Evolutionary conservation across 1,284 basidiomycete species (phyloP).

Genomic region (Fomes fomentarius): DNA sequence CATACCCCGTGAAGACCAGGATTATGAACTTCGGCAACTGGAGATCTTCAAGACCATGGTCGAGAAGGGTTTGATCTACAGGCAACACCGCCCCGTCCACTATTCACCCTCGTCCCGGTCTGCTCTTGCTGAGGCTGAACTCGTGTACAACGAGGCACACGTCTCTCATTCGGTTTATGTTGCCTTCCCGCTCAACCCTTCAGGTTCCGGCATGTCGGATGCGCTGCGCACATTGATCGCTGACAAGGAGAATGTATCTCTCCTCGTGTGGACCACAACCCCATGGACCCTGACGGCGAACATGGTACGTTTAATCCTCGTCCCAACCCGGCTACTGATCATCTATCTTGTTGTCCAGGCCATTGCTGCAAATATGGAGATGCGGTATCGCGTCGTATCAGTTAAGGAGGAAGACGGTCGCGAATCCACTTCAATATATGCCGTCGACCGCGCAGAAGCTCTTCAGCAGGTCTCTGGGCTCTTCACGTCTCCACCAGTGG

Average conservation of each 20-base stretch:
- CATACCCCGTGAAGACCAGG: slow-evolving; percentile 60
- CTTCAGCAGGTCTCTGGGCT: slow-evolving; percentile 16
- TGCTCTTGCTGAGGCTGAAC: slow-evolving; percentile 94
- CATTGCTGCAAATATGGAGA: slow-evolving; percentile 79
- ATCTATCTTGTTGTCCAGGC: slow-evolving; percentile 58
- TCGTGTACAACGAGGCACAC: slow-evolving; percentile 90
- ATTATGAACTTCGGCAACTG: slow-evolving; percentile 90
- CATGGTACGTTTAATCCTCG: slow-evolving; percentile 63
- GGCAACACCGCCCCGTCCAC: slow-evolving; percentile 89
- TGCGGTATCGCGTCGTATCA: slow-evolving; percentile 72
- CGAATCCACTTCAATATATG: slow-evolving; percentile 54
- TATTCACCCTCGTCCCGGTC: slow-evolving; percentile 96
- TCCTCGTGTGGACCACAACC: slow-evolving; percentile 98
- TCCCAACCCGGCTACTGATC: neutral
- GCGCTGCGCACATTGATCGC: slow-evolving; percentile 28
- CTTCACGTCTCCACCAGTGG: neutral
- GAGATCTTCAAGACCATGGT: slow-evolving; percentile 90
- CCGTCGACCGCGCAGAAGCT: slow-evolving; percentile 54
- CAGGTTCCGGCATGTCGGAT: slow-evolving; percentile 26
- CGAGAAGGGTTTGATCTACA: slow-evolving; percentile 83
- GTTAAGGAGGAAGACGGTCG: slow-evolving; percentile 38
- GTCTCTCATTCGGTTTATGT: slow-evolving; percentile 90
- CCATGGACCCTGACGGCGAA: slow-evolving; percentile 98
- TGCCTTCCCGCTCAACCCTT: slow-evolving; percentile 62
- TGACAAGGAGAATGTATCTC: slow-evolving; percentile 40